A percentile compares a stretch with the other conserved stretches of the same genome.
Conservation (phyloP, 2,329 filamentous ascomycete species). For the Neofusicoccum umdonicola region DNA sequence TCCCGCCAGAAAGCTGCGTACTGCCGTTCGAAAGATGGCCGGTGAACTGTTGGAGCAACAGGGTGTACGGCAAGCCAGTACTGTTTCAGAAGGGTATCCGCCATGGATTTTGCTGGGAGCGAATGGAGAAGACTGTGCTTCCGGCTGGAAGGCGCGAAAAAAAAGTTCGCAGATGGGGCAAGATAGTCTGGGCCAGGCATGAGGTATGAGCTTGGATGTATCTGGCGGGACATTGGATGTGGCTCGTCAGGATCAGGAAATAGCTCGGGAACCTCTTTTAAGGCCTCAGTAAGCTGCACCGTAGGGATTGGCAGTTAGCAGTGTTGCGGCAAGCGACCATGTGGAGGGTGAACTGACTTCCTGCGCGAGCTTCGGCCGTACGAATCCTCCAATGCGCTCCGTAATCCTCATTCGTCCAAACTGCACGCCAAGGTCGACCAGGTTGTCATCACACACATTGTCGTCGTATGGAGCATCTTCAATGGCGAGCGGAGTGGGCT, state of each 20-base stretch:
- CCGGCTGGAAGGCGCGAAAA: slow-evolving; percentile 56
- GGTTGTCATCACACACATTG: slow-evolving; percentile 63
- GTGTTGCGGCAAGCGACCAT: neutral
- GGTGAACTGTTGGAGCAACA: slow-evolving; percentile 66
- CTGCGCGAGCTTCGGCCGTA: slow-evolving; percentile 67
- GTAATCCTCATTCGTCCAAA: slow-evolving; percentile 71
- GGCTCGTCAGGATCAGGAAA: slow-evolving; percentile 15
- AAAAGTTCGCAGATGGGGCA: slow-evolving; percentile 64
- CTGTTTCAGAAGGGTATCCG: slow-evolving; percentile 62
- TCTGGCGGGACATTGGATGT: slow-evolving; percentile 21
- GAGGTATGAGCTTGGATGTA: slow-evolving; percentile 48
- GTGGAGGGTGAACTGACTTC: slow-evolving; percentile 53
- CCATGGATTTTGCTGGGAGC: slow-evolving; percentile 57
- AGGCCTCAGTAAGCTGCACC: slow-evolving; percentile 30
- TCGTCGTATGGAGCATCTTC: slow-evolving; percentile 68
- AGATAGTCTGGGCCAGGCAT: slow-evolving; percentile 66
- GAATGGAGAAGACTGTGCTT: slow-evolving; percentile 52
- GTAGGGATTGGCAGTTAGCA: slow-evolving; percentile 17
- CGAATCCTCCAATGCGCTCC: slow-evolving; percentile 70
- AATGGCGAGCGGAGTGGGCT: slow-evolving; percentile 61
- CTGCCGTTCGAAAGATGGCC: slow-evolving; percentile 63
- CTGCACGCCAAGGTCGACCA: slow-evolving; percentile 69
- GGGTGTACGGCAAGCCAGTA: slow-evolving; percentile 69
- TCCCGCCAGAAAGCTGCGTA: slow-evolving; percentile 67
- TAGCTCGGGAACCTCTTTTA: slow-evolving; percentile 28